These are phyloP conservation scores for Tremellales sp. DNA, from an alignment of 1,284 basidiomycete genomes.

Conservation along the genomic window DNA sequence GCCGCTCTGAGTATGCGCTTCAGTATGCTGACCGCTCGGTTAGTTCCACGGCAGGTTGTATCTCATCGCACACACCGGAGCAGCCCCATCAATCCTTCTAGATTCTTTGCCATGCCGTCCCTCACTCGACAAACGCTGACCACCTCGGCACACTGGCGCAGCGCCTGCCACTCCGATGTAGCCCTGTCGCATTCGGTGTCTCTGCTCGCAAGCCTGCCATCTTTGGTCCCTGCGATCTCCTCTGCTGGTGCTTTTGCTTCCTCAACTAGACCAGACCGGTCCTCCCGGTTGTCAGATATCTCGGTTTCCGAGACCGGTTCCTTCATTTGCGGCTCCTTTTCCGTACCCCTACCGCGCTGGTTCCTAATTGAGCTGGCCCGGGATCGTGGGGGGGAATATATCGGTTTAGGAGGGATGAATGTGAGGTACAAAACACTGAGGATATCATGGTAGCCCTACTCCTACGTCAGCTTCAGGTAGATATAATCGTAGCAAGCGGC, in stretches of 20 bases:
- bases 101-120: slow-evolving; percentile 79
- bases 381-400: slow-evolving; percentile 6
- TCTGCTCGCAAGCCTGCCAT: neutral
- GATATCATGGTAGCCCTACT: slow-evolving; percentile 87
- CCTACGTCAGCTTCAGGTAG: neutral
- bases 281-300: no score
- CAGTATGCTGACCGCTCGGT: slow-evolving; percentile 55
- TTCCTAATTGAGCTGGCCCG: neutral
- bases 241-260: neutral
- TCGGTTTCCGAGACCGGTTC: no score
- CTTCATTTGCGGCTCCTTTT: neutral
- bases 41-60: slow-evolving; percentile 3
- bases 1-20: slow-evolving; percentile 64
- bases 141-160: slow-evolving; percentile 57
- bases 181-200: slow-evolving; percentile 2
- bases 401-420: slow-evolving; percentile 45
- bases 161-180: slow-evolving; percentile 56
- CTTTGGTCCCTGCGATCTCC: neutral
- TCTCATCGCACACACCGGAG: slow-evolving; percentile 56
- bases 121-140: slow-evolving; percentile 71
- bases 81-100: slow-evolving; percentile 80
- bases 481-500: neutral
- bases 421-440: slow-evolving; percentile 81
- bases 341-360: neutral
- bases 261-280: no score